Base-by-base conservation (phyloP, 345 rosid species). In the Salix arbutifolia region DNA sequence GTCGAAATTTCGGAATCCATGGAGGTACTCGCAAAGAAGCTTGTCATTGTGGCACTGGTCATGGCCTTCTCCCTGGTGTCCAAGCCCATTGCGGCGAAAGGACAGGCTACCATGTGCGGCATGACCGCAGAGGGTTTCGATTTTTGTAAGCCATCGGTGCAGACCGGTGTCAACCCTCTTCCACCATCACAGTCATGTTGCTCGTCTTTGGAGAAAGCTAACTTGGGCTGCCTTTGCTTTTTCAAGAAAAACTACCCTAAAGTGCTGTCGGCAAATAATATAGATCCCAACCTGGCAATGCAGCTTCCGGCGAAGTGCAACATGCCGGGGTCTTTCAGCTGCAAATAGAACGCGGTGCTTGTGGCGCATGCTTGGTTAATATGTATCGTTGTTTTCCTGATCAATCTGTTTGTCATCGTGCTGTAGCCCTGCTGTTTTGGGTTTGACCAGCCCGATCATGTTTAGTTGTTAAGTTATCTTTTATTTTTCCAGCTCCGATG, bases 221-320 rank as follows among this genome's bases (percentile, higher is more conserved):
- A 87, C 87, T 50, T 88, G 73, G 35, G 37, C 31, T 88, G 94
- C 76, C 83, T 90, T 60, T 90, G 91, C 83, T 18, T 50, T 67
- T 75, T 75, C 68, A 85, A 83, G 78, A 81, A 38, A 21, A 70
- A 81, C 62, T 70, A 74, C 35, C 44, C 79, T 79, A 79, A n/a
- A 70, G 61, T 70, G 46, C 30, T 84, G 44, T 16, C 68, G 28
- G 77, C 74, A 62, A 71, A 78, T 37, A 81, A 76, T 6, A 77
- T 90, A 38, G 82, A 90, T 83, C 83, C 87, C 65, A 58, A 38
- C 78, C 80, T 76, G 12, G 94, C 90, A 74, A 28, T 28, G 21
- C 70, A 81, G 69, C 89, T 90, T 50, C 91, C 94, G 12, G 80
- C 48, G 6, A 76, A 82, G 72, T 87, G 94, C 79, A 73, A 74